Base-by-base conservation (phyloP, 2,329 filamentous ascomycete genomes). In the Colletotrichum spaethianum region DNA sequence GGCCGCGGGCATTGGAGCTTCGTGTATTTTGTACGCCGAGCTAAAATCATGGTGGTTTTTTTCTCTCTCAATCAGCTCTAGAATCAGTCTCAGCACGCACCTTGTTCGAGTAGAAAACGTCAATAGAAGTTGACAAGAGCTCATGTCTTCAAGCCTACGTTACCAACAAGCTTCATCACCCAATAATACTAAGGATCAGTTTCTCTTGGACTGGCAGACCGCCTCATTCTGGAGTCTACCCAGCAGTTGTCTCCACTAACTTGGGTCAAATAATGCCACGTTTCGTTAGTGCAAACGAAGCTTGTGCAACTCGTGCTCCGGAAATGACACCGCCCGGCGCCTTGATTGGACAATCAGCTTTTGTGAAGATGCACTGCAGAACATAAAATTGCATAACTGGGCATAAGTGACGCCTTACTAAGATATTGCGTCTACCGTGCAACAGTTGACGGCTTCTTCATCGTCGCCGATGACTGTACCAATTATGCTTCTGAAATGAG, bases 341-440 rank as follows among this genome's bases (percentile, higher is more conserved):
- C 6, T 20, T 28, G 3, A 3, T 46, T 46, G 40, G 40, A 8
- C 0, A 14, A 2, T 1, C 3, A 8, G 11, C 9, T 4, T 31
- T 8, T 31, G 9, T 46, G 18, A 18, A 31, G 6, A 36, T 23
- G 26, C n/a, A n/a, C n/a, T 61, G 42, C 42, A 46, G 1, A 5
- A 14, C 2, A 1, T 11, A 6, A 12, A 0, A 4, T 0, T 57
- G 14, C 55, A 59, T 33, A 42, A 28, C 0, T 14, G 18, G 18
- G 36, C 55, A 42, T 42, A 59, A 59, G 16, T 31, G 16, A 7
- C 3, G 20, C 12, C 23, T 14, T 42, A 28, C 2, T 23, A 23
- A 20, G 38, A 6, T 28, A 1, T 31, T 28, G 12, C 38, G 16
- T 28, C 14, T 42, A 14, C 4, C 16, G 56, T 44, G 56, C 28